Percentiles rank a stretch among this genome's conserved stretches.
Evolutionary conservation across 805 yeast genomes (phyloP).

Genomic region (Sungouiozyma ichnusensis): DNA sequence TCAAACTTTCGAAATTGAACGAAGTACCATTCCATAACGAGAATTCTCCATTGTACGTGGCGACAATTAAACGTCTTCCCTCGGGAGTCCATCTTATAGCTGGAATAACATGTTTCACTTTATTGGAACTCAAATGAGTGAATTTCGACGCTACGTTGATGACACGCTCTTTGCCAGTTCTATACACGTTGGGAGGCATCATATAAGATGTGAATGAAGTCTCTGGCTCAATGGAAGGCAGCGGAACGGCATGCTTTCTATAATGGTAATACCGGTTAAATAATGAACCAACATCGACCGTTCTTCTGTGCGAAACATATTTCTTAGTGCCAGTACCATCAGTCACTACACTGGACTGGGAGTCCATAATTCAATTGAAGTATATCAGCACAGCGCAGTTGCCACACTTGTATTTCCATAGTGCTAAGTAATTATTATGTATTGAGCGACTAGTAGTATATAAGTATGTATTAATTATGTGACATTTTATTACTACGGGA

Average conservation of each 20-base stretch:
- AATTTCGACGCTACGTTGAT: conserved; percentile 69
- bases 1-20: conserved; percentile 89
- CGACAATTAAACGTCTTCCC: conserved; percentile 81
- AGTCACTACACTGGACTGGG: neutral
- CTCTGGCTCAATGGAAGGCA: conserved; percentile 24
- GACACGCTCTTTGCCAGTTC: conserved; percentile 17
- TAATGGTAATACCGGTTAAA: conserved; percentile 20
- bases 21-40: conserved; percentile 95
- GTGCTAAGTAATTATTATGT: no score
- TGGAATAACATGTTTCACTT: conserved; percentile 82
- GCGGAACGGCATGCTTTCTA: conserved; percentile 20
- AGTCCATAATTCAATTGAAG: neutral
- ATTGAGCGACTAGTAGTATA: no score
- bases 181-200: conserved; percentile 24
- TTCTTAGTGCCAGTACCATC: conserved; percentile 13
- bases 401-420: neutral
- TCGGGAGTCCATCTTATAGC: conserved; percentile 96
- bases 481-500: no score
- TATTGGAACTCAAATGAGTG: conserved; percentile 83
- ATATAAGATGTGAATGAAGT: conserved; percentile 22
- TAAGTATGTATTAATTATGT: no score
- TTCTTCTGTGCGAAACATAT: conserved; percentile 24
- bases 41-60: conserved; percentile 89
- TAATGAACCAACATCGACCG: conserved; percentile 26
- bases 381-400: neutral